Evolutionary conservation across 306 rosid species (phyloP).

Genomic region (Trifolium repens): DNA sequence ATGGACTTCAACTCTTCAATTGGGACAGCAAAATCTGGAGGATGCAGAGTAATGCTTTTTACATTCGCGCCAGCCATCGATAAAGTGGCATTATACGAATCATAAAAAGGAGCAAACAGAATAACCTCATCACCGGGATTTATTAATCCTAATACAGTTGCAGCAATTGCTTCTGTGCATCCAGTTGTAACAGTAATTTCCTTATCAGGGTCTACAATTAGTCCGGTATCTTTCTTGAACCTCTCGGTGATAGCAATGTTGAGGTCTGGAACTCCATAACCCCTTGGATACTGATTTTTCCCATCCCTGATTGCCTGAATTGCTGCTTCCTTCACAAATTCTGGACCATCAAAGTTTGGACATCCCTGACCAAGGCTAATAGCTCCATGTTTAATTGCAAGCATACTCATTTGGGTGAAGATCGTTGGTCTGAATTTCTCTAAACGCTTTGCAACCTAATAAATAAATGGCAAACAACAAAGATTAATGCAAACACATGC

Average conservation of each 20-base stretch:
- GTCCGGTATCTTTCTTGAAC: constrained; percentile 74
- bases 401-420: constrained; percentile 78
- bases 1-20: constrained; percentile 63
- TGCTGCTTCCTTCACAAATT: constrained; percentile 67
- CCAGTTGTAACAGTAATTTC: constrained; percentile 81
- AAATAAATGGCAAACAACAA: constrained; percentile 39
- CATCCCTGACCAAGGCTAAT: constrained; percentile 92
- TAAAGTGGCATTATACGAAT: constrained; percentile 70
- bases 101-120: constrained; percentile 82
- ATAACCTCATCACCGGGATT: constrained; percentile 93
- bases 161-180: constrained; percentile 91
- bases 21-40: constrained; percentile 72
- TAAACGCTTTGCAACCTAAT: constrained; percentile 77
- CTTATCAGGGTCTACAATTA: constrained; percentile 73
- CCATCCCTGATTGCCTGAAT: constrained; percentile 82
- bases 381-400: constrained; percentile 71
- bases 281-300: constrained; percentile 81
- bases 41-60: constrained; percentile 60
- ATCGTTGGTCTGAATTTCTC: constrained; percentile 80
- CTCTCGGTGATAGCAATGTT: constrained; percentile 77
- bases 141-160: constrained; percentile 79
- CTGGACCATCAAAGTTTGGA: constrained; percentile 60
- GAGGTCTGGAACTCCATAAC: constrained; percentile 74
- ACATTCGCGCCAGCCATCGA: constrained; percentile 86
- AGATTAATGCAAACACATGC: neutral